A percentile compares a stretch with the other conserved stretches of the same genome.
phyloP scores from a whole-genome alignment of 129 eudicot species.

The Helianthus annuus region HanXRQr2.0-SUNRISE NC_035439.2:140064897-140065396 shows the following conservation, averaged over 20 bases:
- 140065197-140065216: conserved; percentile 98
- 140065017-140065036: no score
- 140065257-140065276: conserved; percentile 98
- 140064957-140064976: no score
- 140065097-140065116: no score
- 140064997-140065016: no score
- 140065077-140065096: no score
- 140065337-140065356: conserved; percentile 94
- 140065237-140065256: conserved; percentile 96
- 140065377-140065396: conserved; percentile 97
- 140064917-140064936: no score
- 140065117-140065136: no score
- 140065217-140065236: conserved; percentile 91
- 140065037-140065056: no score
- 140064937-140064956: no score
- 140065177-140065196: conserved; percentile 73
- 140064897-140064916: no score
- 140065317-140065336: conserved; percentile 98
- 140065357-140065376: conserved; percentile 94
- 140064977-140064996: no score
- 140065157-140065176: conserved; percentile 95
- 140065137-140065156: conserved; percentile 44
- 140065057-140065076: no score
- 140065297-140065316: conserved; percentile 94
- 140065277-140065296: conserved; percentile 99